A percentile compares a stretch with the other conserved stretches of the same genome.
These are phyloP conservation scores for Carex littledalei DNA, from an alignment of 176 grass and related monocot genomes.

Conservation along the genomic window DNA sequence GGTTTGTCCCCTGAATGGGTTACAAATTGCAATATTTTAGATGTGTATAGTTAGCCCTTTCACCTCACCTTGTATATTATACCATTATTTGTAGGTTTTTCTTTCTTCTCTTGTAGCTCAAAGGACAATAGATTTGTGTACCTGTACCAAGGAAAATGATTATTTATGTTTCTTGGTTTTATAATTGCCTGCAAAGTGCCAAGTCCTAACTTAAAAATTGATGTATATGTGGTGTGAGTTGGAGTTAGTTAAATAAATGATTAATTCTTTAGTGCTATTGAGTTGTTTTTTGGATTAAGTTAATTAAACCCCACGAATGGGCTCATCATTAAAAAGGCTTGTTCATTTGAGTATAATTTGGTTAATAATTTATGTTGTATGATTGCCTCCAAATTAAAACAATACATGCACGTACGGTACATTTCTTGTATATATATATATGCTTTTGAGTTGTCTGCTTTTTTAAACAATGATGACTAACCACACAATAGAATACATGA, in stretches of 20 bases:
- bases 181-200: not conserved
- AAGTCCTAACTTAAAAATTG: slow-evolving; percentile 3
- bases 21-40: slow-evolving; percentile 71
- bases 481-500: not conserved
- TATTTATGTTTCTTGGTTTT: not conserved
- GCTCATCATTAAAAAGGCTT: slow-evolving; percentile 2
- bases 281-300: slow-evolving; percentile 1
- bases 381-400: slow-evolving; percentile 5
- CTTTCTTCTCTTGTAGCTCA: slow-evolving; percentile 13
- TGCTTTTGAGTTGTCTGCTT: slow-evolving; percentile 14
- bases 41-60: slow-evolving; percentile 30
- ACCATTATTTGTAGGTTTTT: slow-evolving; percentile 25
- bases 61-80: slow-evolving; percentile 39
- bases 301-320: slow-evolving; percentile 14
- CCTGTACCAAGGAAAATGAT: not conserved
- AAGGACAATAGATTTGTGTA: slow-evolving; percentile 26
- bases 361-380: not conserved
- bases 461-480: slow-evolving; percentile 1
- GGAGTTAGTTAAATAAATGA: slow-evolving; percentile 27
- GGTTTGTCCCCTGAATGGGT: slow-evolving; percentile 39
- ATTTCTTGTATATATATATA: not conserved
- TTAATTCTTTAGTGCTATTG: slow-evolving; percentile 9
- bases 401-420: not conserved
- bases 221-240: slow-evolving; percentile 16
- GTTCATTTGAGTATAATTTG: not conserved